A percentile compares a stretch with the other conserved stretches of the same genome.
These are phyloP conservation scores for Xanthoconium stramineum DNA, from an alignment of 768 basidiomycete species.

Conservation along the genomic window DNA sequence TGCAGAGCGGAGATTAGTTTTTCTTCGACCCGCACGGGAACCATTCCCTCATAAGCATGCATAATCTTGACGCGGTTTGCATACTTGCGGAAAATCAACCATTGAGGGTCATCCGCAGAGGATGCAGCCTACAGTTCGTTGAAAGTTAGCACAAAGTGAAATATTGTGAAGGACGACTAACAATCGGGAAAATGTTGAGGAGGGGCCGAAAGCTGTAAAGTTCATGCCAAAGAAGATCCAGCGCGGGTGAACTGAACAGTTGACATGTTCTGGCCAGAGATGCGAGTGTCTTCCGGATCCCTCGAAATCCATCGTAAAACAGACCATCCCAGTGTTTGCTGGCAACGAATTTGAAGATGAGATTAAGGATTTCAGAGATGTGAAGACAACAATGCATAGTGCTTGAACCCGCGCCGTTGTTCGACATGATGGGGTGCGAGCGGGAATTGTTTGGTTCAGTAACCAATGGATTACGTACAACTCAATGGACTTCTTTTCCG, in stretches of 20 bases:
- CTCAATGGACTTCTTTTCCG: too few species aligned
- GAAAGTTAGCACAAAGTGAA: not conserved
- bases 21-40: not conserved
- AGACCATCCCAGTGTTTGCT: not conserved
- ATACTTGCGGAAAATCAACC: slow-evolving; percentile 20
- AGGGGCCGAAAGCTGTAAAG: slow-evolving; percentile 11
- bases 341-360: slow-evolving; percentile 1
- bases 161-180: not conserved
- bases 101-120: slow-evolving; percentile 10
- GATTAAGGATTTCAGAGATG: slow-evolving; percentile 11
- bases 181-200: slow-evolving; percentile 1
- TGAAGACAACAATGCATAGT: slow-evolving; percentile 38
- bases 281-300: slow-evolving; percentile 3
- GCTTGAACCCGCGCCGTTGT: too few species aligned
- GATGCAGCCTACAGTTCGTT: not conserved
- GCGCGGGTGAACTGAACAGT: slow-evolving; percentile 10
- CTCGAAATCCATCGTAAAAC: not conserved
- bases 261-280: slow-evolving; percentile 14
- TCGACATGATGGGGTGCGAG: too few species aligned
- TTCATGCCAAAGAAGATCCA: slow-evolving; percentile 13
- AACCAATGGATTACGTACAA: too few species aligned
- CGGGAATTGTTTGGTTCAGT: too few species aligned
- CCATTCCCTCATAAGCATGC: not conserved
- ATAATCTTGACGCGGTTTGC: slow-evolving; percentile 21
- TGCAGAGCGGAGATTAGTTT: slow-evolving; percentile 9